Evolutionary conservation across 305 asterid genomes (phyloP), one percentile per base, ranked within the genome.

Genomic region (Coffea humblotiana): DNA sequence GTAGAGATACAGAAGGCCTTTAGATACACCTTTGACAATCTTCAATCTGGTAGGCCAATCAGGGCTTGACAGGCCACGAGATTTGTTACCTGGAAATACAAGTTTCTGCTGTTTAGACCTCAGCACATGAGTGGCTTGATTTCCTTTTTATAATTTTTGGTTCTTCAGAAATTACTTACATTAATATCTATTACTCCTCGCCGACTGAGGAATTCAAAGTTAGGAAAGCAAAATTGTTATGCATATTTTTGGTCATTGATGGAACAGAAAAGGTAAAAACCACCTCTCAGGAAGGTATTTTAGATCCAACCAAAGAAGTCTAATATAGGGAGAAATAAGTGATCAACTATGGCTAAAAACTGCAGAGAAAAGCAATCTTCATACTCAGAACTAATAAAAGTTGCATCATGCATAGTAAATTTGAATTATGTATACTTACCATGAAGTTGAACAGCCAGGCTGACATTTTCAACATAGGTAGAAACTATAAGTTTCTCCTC

Each of bases 401-500:
- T 15, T 66, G 23, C 10, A 6, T 32, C 15, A 48, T 48, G 58
- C 40, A 13, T 18, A 29, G 13, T 18, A 12, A 4, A 75, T 12
- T 37, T 23, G 23, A 9, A 61, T 43, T 21, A 54, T 35, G 18
- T 19, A 25, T 29, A 80, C 77, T 1, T 92, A 91, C 98, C 97
- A 51, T 94, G 99, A 79, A 96, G 98, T 67, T 92, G 94, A 79
- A 86, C 85, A 25, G 97, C 94, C 74, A 96, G 88, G 93, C 97
- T 96, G 84, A 84, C 84, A 82, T 93, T 96, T 51, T 82, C 79
- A 2, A 88, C 87, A 77, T 82, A 92, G 10, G 87, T 86, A 2
- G 92, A 78, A 32, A 96, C 91, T 13, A 94, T 82, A 66, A 96
- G 99, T 88, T 94, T 96, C 88, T 96, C 98, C 76, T 96, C 98